Conservation (phyloP, 1,284 basidiomycete genomes). For the Cutaneotrichosporon arboriforme region DNA sequence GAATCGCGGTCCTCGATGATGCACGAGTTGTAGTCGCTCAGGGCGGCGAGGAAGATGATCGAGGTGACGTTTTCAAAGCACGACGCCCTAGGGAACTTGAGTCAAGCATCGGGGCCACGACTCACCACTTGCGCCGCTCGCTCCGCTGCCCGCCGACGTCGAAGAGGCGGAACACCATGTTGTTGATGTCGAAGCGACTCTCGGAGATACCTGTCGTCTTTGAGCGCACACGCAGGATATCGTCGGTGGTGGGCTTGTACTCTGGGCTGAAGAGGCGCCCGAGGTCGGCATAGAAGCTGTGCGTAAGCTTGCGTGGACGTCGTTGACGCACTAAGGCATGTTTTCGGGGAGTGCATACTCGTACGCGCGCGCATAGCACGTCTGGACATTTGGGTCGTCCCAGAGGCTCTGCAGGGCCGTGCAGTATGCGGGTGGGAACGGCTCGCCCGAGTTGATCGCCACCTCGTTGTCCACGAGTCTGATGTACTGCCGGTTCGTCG, state of each 20-base stretch:
- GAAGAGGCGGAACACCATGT: conserved; percentile 59
- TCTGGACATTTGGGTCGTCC: conserved; percentile 69
- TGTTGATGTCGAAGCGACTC: conserved; percentile 63
- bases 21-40: conserved; percentile 94
- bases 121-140: conserved; percentile 81
- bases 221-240: conserved; percentile 78
- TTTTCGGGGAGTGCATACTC: conserved; percentile 86
- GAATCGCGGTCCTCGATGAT: conserved; percentile 90
- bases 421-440: conserved; percentile 63
- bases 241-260: conserved; percentile 69
- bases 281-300: conserved; percentile 66
- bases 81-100: conserved; percentile 43
- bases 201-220: conserved; percentile 83
- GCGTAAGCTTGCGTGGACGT: conserved; percentile 35
- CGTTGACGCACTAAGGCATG: conserved; percentile 52
- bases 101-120: neutral
- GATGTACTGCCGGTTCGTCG: conserved; percentile 55
- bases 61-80: conserved; percentile 93
- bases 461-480: conserved; percentile 62
- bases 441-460: conserved; percentile 71
- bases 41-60: conserved; percentile 83
- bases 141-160: conserved; percentile 93
- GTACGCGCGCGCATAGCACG: conserved; percentile 68
- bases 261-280: conserved; percentile 68
- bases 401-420: conserved; percentile 68